These are phyloP conservation scores for Phellopilus nigrolimitatus DNA, from an alignment of 1,284 basidiomycete genomes.

Conservation along the genomic window DNA sequence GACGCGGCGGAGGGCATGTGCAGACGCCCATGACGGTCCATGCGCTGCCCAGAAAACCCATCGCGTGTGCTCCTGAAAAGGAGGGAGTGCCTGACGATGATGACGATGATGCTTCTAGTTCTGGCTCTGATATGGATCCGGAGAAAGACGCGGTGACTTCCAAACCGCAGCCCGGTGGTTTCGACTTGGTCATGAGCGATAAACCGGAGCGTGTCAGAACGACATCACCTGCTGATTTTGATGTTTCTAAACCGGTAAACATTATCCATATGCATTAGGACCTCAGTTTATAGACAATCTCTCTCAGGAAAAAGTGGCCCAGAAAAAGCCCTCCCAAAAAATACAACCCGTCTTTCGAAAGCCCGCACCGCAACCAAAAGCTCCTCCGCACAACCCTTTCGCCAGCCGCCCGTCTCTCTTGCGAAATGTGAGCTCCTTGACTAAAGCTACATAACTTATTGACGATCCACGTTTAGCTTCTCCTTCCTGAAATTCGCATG, in stretches of 20 bases:
- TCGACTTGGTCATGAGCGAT: constrained; percentile 13
- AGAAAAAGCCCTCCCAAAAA: background rate
- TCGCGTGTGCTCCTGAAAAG: constrained; percentile 6
- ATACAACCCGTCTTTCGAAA: constrained; percentile 25
- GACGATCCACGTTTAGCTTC: constrained; percentile 45
- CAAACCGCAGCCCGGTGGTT: constrained; percentile 33
- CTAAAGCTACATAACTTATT: background rate
- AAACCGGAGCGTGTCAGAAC: too few relatives aligned
- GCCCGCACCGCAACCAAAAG: constrained; percentile 44
- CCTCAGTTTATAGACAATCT: background rate
- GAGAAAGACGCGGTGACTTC: constrained; percentile 43
- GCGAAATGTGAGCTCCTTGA: constrained; percentile 55
- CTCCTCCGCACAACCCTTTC: constrained; percentile 62
- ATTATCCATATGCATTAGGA: background rate
- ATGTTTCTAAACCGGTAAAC: background rate
- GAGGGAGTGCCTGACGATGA: constrained; percentile 30
- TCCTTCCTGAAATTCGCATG: constrained; percentile 84
- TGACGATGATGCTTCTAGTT: constrained; percentile 37
- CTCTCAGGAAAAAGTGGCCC: background rate
- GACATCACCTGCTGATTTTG: background rate
- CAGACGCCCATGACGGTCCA: constrained; percentile 29
- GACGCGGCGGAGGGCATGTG: constrained; percentile 30
- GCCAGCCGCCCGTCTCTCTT: constrained; percentile 62
- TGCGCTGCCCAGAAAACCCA: constrained; percentile 15
- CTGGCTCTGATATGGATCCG: constrained; percentile 48